Percentiles rank a stretch among this genome's conserved stretches.
Evolutionary conservation across 2,329 filamentous ascomycete species (phyloP).

Genomic region (Colletotrichum tofieldiae): DNA sequence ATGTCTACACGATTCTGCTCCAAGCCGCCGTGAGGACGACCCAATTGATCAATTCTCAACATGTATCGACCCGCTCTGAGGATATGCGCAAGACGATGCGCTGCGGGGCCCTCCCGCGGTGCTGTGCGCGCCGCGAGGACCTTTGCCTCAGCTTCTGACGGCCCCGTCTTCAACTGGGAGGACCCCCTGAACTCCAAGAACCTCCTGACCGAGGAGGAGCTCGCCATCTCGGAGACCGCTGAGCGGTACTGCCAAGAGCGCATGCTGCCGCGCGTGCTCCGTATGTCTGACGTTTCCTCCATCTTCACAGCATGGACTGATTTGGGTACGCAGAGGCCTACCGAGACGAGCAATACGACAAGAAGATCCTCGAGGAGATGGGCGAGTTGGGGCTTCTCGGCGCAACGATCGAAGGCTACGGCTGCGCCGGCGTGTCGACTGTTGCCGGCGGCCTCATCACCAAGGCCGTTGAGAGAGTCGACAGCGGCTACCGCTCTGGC

Average conservation of each 20-base stretch:
- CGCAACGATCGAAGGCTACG: conserved; percentile 89
- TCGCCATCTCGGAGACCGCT: conserved; percentile 90
- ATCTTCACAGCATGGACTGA: conserved; percentile 3
- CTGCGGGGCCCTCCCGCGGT: conserved; percentile 35
- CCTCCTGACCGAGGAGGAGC: conserved; percentile 90
- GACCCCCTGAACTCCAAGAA: conserved; percentile 85
- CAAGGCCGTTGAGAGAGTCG: conserved; percentile 89
- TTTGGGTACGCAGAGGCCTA: conserved; percentile 76
- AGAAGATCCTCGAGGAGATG: conserved; percentile 91
- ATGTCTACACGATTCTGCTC: conserved; percentile 2
- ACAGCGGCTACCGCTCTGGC: conserved; percentile 91
- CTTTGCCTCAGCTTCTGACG: conserved; percentile 54
- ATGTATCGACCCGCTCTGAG: conserved; percentile 37
- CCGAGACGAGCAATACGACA: conserved; percentile 87
- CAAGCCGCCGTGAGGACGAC: conserved; percentile 7
- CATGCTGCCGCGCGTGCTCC: conserved; percentile 86
- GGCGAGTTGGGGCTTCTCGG: conserved; percentile 91
- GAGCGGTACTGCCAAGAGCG: conserved; percentile 95
- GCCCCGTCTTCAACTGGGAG: conserved; percentile 84
- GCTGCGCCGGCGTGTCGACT: conserved; percentile 88
- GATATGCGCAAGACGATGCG: conserved; percentile 34
- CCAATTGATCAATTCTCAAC: conserved; percentile 14
- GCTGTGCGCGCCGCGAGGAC: conserved; percentile 46
- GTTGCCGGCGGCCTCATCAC: conserved; percentile 93
- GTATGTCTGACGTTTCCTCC: conserved; percentile 65